A percentile compares a stretch with the other conserved stretches of the same genome.
Conservation (phyloP, 2,329 filamentous ascomycete species). For the Talaromyces sp. region DNA sequence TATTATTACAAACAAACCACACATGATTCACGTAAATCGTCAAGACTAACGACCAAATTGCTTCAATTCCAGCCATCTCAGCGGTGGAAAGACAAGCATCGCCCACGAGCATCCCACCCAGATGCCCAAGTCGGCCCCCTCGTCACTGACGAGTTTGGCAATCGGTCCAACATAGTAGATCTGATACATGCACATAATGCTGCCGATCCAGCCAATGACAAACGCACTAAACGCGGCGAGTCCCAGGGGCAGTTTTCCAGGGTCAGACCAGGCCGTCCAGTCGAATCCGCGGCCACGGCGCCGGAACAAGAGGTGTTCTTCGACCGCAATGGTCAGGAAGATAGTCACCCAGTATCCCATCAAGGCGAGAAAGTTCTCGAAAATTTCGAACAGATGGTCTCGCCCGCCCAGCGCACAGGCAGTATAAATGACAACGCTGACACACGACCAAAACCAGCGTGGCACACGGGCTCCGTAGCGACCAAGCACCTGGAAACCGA, state of each 20-base stretch:
- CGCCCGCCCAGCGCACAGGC: constrained; percentile 42
- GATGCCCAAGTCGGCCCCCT: constrained; percentile 33
- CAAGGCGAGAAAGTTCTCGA: constrained; percentile 42
- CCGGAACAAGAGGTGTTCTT: constrained; percentile 41
- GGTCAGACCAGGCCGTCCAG: constrained; percentile 39
- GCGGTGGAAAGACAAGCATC: constrained; percentile 28
- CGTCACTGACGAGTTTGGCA: constrained; percentile 23
- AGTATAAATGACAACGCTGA: constrained; percentile 38
- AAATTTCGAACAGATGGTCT: constrained; percentile 40
- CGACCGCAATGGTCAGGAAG: constrained; percentile 38
- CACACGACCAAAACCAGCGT: constrained; percentile 39
- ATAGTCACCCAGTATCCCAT: constrained; percentile 46
- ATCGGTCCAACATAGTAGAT: constrained; percentile 36
- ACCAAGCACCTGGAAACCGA: constrained; percentile 43
- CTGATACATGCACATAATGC: constrained; percentile 39
- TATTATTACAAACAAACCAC: not conserved
- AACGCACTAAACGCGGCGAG: constrained; percentile 36
- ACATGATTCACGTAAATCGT: not conserved
- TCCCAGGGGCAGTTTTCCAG: constrained; percentile 35
- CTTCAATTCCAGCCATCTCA: constrained; percentile 30
- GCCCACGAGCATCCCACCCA: constrained; percentile 35
- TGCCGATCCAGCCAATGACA: constrained; percentile 36
- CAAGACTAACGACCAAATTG: constrained; percentile 22
- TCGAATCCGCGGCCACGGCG: constrained; percentile 27
- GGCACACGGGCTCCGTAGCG: constrained; percentile 34